Percentiles rank a stretch among this genome's conserved stretches.
phyloP scores from a whole-genome alignment of 2,329 filamentous ascomycete species.

The Trichoderma arundinaceum region DNA sequence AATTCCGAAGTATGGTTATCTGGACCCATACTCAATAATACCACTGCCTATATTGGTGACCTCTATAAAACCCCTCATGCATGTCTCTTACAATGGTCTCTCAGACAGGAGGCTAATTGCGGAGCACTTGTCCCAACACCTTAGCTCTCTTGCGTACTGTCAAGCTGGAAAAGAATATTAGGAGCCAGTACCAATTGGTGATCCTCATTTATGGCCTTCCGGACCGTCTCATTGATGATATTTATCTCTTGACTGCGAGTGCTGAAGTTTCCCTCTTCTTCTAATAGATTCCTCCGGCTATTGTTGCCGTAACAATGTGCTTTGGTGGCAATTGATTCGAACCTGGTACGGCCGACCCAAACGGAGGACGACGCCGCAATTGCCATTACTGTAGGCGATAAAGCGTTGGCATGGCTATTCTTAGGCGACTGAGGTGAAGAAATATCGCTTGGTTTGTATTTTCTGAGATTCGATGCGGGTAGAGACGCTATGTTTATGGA shows the following conservation, averaged over 20 bases:
- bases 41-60: not conserved
- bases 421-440: not conserved
- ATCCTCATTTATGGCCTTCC: not conserved
- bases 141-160: too few species aligned
- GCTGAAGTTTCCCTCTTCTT: not conserved
- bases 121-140: not conserved
- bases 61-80: slow-evolving; percentile 1
- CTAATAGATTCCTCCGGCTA: not conserved
- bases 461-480: too few species aligned
- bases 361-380: not conserved
- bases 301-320: not conserved
- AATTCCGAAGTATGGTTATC: not conserved
- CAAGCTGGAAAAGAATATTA: not conserved
- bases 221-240: not conserved
- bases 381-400: not conserved
- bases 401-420: not conserved
- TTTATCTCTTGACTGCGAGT: not conserved
- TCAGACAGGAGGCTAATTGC: too few species aligned
- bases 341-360: not conserved
- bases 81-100: too few species aligned
- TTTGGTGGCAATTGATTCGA: not conserved
- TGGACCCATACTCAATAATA: not conserved
- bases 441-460: not conserved
- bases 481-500: not conserved
- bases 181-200: not conserved